Evolutionary conservation across 371 early-diverging fungal species (phyloP).

Genomic region (Zancudomyces culisetae): DNA sequence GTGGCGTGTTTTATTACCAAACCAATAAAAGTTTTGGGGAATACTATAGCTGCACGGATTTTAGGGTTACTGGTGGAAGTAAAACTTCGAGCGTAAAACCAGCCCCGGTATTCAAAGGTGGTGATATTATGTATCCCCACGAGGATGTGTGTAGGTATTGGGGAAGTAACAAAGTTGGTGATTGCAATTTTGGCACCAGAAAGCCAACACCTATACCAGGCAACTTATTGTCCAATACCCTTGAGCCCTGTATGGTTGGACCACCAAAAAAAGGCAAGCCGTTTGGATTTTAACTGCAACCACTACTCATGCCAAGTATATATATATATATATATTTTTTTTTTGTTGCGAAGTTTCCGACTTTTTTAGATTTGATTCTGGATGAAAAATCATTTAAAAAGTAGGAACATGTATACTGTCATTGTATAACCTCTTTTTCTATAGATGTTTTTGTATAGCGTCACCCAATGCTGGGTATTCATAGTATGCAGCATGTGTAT

Average conservation of each 20-base stretch:
- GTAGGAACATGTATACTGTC: no score
- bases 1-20: constrained; percentile 30
- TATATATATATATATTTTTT: no score
- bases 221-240: constrained; percentile 18
- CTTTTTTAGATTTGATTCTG: no score
- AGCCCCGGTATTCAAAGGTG: constrained; percentile 23
- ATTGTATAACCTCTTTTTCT: no score
- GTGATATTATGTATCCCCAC: constrained; percentile 30
- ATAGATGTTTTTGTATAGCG: no score
- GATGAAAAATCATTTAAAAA: no score
- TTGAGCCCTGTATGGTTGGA: constrained; percentile 24
- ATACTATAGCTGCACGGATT: constrained; percentile 33
- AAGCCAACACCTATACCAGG: constrained; percentile 13
- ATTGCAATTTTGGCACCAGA: constrained; percentile 27
- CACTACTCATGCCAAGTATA: no score
- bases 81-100: constrained; percentile 7
- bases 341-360: no score
- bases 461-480: no score
- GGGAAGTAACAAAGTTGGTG: constrained; percentile 32
- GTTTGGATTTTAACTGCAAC: constrained; percentile 8
- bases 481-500: no score
- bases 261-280: constrained; percentile 12
- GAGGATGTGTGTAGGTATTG: constrained; percentile 33
- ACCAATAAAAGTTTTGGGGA: constrained; percentile 30
- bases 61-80: constrained; percentile 26